A percentile compares a stretch with the other conserved stretches of the same genome.
phyloP scores from a whole-genome alignment of 495 filamentous ascomycete genomes.

The Thozetella sp. region DNA sequence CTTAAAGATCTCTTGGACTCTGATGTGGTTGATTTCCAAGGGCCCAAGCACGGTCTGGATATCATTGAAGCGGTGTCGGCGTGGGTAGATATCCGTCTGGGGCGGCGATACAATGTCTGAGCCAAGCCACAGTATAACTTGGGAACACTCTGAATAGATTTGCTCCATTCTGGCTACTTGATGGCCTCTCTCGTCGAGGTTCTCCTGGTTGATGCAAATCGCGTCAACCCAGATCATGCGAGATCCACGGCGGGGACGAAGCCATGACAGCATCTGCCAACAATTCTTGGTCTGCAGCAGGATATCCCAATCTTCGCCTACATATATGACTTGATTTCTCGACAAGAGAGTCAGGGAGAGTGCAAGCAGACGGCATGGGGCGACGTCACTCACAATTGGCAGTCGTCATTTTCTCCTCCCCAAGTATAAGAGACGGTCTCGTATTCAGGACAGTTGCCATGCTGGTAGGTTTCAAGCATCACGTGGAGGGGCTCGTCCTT shows the following conservation, averaged over 20 bases:
- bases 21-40: too few species aligned
- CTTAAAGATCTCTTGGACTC: too few species aligned
- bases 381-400: constrained; percentile 8
- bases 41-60: too few species aligned
- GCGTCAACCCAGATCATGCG: constrained; percentile 19
- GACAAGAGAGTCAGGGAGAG: too few species aligned
- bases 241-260: constrained; percentile 12
- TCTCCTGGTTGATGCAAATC: constrained; percentile 18
- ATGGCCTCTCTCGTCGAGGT: constrained; percentile 12
- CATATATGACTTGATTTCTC: constrained; percentile 17
- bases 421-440: constrained; percentile 28
- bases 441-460: constrained; percentile 27
- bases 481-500: constrained; percentile 24
- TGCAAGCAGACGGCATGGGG: too few species aligned
- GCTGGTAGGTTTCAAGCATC: constrained; percentile 16
- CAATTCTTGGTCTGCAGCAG: constrained; percentile 29
- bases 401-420: constrained; percentile 25
- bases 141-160: constrained; percentile 17
- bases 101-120: constrained; percentile 14
- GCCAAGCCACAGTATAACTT: constrained; percentile 24
- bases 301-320: constrained; percentile 27
- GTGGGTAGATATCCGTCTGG: too few species aligned
- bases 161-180: constrained; percentile 22
- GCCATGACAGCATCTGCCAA: constrained; percentile 22
- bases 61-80: too few species aligned